phyloP scores from a whole-genome alignment of 139 green algal genomes.

The Picochlorum sp. region DNA sequence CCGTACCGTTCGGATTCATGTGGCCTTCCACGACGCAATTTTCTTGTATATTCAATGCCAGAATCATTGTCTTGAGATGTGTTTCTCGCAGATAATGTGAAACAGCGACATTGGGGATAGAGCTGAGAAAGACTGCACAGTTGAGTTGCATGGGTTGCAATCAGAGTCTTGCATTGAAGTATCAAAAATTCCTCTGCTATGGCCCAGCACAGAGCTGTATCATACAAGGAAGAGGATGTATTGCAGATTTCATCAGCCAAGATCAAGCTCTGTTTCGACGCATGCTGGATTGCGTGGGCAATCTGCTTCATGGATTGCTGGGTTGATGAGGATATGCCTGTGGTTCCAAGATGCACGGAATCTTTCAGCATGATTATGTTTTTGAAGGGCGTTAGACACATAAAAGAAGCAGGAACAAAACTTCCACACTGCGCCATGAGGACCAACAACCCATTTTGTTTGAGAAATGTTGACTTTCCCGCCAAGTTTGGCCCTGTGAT shows the following conservation, averaged over 20 bases:
- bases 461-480: slow-evolving; percentile 76
- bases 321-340: neutral
- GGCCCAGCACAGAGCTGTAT: slow-evolving; percentile 67
- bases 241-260: slow-evolving; percentile 79
- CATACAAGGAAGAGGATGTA: slow-evolving; percentile 66
- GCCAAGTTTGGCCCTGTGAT: slow-evolving; percentile 75
- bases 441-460: slow-evolving; percentile 57
- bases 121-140: slow-evolving; percentile 46
- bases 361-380: slow-evolving; percentile 47
- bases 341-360: neutral
- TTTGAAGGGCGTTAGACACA: slow-evolving; percentile 37
- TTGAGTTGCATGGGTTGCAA: slow-evolving; percentile 66
- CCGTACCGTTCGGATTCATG: slow-evolving; percentile 42
- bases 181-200: slow-evolving; percentile 35
- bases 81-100: slow-evolving; percentile 30
- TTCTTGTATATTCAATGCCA: slow-evolving; percentile 8
- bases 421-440: slow-evolving; percentile 68
- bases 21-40: slow-evolving; percentile 28
- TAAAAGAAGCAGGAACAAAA: slow-evolving; percentile 61
- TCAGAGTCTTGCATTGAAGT: slow-evolving; percentile 33
- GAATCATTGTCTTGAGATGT: neutral
- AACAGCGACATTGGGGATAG: slow-evolving; percentile 53
- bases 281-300: slow-evolving; percentile 45
- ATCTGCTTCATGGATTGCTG: slow-evolving; percentile 34
- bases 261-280: slow-evolving; percentile 42